These are phyloP conservation scores for Marasmius tenuissimus DNA, from an alignment of 1,284 basidiomycete genomes.

Conservation along the genomic window DNA sequence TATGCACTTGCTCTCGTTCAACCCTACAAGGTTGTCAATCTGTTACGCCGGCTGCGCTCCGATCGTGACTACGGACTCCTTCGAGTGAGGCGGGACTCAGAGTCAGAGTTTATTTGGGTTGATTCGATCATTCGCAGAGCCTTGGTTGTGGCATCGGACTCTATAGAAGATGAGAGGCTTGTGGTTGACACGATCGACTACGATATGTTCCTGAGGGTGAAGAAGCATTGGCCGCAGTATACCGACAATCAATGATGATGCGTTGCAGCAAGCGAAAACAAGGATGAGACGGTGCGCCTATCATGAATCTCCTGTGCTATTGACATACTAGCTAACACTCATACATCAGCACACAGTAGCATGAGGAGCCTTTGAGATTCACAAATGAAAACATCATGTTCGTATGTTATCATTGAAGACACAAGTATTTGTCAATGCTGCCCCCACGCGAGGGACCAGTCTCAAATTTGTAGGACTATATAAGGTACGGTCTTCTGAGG, in stretches of 20 bases:
- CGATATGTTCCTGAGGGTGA: slow-evolving; percentile 24
- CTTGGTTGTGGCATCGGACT: slow-evolving; percentile 15
- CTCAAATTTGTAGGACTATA: no score
- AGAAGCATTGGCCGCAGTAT: slow-evolving; percentile 2
- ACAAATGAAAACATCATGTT: no score
- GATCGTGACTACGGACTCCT: slow-evolving; percentile 24
- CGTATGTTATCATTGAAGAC: no score
- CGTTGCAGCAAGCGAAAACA: background rate
- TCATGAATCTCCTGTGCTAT: no score
- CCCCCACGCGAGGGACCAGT: no score
- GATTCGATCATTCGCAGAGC: slow-evolving; percentile 27
- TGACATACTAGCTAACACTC: no score
- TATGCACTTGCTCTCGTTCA: slow-evolving; percentile 27
- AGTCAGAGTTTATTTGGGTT: slow-evolving; percentile 22
- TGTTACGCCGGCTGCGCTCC: slow-evolving; percentile 7
- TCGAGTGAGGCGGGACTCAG: slow-evolving; percentile 9
- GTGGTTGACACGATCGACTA: slow-evolving; percentile 26
- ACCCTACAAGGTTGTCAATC: slow-evolving; percentile 16
- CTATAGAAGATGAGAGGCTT: slow-evolving; percentile 14
- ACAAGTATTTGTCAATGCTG: no score
- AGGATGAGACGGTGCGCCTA: no score
- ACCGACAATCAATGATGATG: background rate
- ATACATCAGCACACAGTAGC: no score
- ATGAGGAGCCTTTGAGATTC: no score
- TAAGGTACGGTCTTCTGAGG: no score